Base-by-base conservation (phyloP, 2,329 filamentous ascomycete genomes). In the Colletotrichum destructivum region DNA sequence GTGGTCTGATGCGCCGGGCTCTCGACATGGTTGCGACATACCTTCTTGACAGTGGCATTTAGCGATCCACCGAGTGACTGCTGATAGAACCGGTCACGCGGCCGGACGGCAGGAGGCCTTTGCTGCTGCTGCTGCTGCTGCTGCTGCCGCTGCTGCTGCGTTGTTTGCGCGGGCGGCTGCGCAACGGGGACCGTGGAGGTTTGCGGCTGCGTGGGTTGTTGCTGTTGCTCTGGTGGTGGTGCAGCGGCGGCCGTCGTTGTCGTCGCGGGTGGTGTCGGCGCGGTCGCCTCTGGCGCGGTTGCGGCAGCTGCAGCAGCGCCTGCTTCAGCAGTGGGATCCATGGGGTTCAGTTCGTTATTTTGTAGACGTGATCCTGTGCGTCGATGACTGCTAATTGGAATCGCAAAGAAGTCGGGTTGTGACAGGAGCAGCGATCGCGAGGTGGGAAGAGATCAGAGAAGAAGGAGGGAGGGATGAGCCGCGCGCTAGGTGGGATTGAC, bases 21-120 rank as follows among this genome's bases (percentile, higher is more conserved):
- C 21, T 60, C 21, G 31, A 26, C 21, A 11, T 47, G 62, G 55
- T 56, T 64, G 63, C 57, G 54, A 78, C 84, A 79, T 86, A 94
- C 92, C 88, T 93, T 85, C 80, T 94, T 94, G 73, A 95, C 88
- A 73, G 85, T 85, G 66, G 84, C 85, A 78, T 94, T 90, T 57
- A 93, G 86, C 46, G 86, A 85, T 57, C 83, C 82, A 73, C 92
- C 92, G 63, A 95, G 87, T 72, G 93, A 93, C 82, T 93, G 90
- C 74, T 87, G 79, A 77, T 90, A 90, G 77, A 83, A 89, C 62
- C 81, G 80, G 78, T 91, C 89, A 76, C 89, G 88, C 61, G 79
- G 79, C 69, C 77, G 66, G 18, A 71, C 75, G 44, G 70, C 62
- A 74, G 74, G 63, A 69, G 56, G 62, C 72, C 66, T 67, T 74